phyloP scores from a whole-genome alignment of 371 early-diverging fungal species.

The Syncephalastrum contaminatum region DNA sequence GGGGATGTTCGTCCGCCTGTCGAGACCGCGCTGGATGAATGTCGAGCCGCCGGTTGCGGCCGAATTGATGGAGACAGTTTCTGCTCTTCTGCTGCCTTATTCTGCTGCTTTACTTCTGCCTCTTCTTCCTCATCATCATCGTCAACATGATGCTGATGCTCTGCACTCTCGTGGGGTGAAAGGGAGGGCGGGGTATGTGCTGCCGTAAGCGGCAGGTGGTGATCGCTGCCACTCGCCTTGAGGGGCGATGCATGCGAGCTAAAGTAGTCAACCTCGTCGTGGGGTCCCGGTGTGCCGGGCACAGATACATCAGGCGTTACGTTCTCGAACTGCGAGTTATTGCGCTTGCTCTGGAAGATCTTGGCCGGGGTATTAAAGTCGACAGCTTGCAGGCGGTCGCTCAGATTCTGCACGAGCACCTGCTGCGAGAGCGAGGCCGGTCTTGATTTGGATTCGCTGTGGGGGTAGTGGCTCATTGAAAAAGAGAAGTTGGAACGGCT shows the following conservation, averaged over 20 bases:
- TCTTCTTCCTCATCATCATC: slow-evolving; percentile 9
- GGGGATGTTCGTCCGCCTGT: slow-evolving; percentile 5
- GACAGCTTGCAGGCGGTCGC: slow-evolving; percentile 21
- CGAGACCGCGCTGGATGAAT: slow-evolving; percentile 1
- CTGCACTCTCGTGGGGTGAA: slow-evolving; percentile 16
- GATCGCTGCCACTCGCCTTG: slow-evolving; percentile 5
- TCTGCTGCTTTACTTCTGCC: neutral
- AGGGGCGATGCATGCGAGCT: slow-evolving; percentile 16
- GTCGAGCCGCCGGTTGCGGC: neutral
- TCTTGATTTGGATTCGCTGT: slow-evolving; percentile 6
- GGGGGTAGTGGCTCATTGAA: neutral
- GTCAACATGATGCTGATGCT: too few species aligned
- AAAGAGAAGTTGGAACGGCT: too few species aligned
- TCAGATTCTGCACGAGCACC: slow-evolving; percentile 12
- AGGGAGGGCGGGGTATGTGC: slow-evolving; percentile 20
- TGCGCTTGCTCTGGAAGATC: slow-evolving; percentile 29
- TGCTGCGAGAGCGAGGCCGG: slow-evolving; percentile 8
- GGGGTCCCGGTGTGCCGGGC: slow-evolving; percentile 26
- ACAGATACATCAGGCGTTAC: slow-evolving; percentile 36
- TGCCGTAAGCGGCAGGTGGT: slow-evolving; percentile 5
- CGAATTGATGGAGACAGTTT: neutral
- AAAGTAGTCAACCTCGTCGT: slow-evolving; percentile 7
- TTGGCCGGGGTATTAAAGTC: slow-evolving; percentile 41
- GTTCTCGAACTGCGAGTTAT: slow-evolving; percentile 28
- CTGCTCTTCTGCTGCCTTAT: too few species aligned